Evolutionary conservation across 2,329 filamentous ascomycete genomes (phyloP), one percentile per base, ranked within the genome.

Genomic region (Zymoseptoria brevis): DNA sequence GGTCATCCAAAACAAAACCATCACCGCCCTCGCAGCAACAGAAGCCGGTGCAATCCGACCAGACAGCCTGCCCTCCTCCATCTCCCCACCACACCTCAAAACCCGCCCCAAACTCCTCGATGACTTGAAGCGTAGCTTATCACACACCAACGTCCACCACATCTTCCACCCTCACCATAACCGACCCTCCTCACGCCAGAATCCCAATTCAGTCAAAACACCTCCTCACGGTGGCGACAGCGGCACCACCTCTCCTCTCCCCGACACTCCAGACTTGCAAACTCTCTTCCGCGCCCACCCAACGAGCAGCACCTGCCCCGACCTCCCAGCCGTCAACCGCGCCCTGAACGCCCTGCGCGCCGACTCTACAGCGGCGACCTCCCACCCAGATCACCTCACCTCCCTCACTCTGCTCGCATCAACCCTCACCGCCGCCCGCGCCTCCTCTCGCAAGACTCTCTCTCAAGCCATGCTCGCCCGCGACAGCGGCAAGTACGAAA

Each of bases 391-490:
- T 3, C 35, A 58, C 22, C 30, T 66, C 51, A 55, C 51, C 1
- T 52, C 57, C 9, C 60, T 66, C 45, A 49, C 57, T 6, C 48
- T 45, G 5, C 52, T 65, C 11, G 59, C 62, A 3, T 56, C 57
- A 19, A 58, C 64, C n/a, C 59, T 67, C 53, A 50, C 62, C 41
- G 41, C 41, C 3, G 60, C 58, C 8, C 55, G 57, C 1, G 57
- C 56, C 19, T 63, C 64, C 51, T 53, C 56, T 60, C 61, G 60
- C 41, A 61, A 61, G 22, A 41, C 62, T 9, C 54, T 68, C 51
- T 60, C 53, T 1, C 54, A 62, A 41, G 67, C 67, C 21, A 67
- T 68, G 67, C 53, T 63, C 45, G 60, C 58, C 9, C 64, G 67
- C 30, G 61, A 62, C 29, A 48, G 35, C 2, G 60, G 61, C 3